These are phyloP conservation scores for Aphanomyces astaci DNA, from an alignment of 352 stramenopile genomes.

Conservation along the genomic window DNA sequence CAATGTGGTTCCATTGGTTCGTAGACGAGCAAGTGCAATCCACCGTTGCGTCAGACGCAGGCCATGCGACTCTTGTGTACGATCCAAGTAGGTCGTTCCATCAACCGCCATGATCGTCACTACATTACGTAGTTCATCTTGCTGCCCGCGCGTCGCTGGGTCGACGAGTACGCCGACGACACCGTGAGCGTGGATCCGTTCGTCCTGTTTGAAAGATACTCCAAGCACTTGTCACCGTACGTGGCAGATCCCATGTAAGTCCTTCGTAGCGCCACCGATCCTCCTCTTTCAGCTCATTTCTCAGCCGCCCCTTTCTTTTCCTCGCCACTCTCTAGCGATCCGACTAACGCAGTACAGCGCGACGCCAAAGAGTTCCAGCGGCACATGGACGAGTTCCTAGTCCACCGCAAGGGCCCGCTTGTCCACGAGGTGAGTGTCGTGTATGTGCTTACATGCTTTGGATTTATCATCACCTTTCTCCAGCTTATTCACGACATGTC, in stretches of 20 bases:
- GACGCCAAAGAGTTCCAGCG: background rate
- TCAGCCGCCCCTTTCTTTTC: background rate
- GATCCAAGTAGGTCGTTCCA: background rate
- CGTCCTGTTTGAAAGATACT: background rate
- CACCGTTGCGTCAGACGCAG: background rate
- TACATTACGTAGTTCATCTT: slow-evolving; percentile 1
- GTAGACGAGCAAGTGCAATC: background rate
- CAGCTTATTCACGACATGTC: background rate
- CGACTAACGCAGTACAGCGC: background rate
- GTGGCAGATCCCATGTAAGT: background rate
- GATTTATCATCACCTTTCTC: too few relatives aligned
- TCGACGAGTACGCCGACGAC: background rate
- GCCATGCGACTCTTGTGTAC: background rate
- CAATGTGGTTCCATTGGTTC: too few relatives aligned
- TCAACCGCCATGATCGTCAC: background rate
- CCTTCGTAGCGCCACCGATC: too few relatives aligned
- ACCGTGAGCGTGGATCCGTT: background rate
- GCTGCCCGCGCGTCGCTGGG: background rate
- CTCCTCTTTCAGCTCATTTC: too few relatives aligned
- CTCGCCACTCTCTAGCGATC: background rate
- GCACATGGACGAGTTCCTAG: background rate
- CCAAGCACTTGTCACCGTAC: background rate
- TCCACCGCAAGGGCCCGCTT: background rate
- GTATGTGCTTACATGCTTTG: too few relatives aligned
- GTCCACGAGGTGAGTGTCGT: background rate